Evolutionary conservation across 495 filamentous ascomycete genomes (phyloP), one percentile per base, ranked within the genome.

Genomic region (Xylaria longipes): DNA sequence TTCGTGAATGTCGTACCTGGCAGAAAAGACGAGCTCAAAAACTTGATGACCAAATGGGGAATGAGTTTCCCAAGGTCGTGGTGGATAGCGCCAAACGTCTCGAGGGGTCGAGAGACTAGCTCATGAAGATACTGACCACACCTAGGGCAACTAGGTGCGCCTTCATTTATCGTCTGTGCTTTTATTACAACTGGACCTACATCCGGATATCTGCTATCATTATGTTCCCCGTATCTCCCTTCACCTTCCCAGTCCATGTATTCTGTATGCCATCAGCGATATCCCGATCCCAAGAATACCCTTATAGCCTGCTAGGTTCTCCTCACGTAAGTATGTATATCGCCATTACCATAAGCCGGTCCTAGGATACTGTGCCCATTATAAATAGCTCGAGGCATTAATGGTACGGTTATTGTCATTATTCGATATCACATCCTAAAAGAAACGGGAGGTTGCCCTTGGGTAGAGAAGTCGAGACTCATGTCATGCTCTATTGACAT

Each of bases 1-100:
- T 81, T 81, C 73, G 69, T 81, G 12, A 81, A 81, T 52, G 72
- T 81, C 14, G 77, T 81, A 39, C 79, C 78, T 6, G 79, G 79
- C 9, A 76, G 50, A 54, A 39, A 54, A 60, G 78, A 71, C 15
- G 77, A 79, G 72, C 62, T 81, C 45, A 72, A 74, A 27, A 64
- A 62, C 9, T 70, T 81, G 31, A 65, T 74, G 66, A 64, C 66
- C 45, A 76, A 75, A 68, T 81, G 79, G 79, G 79, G 79, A 58
- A 79, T 81, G 79, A 64, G 64, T 29, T 80, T 73, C 39, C 79
- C 79, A 57, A 70, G 79, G 73, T 74, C 75, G 1, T 79, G 77
- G 77, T 79, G 72, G 73, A 66, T 78, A 27, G 75, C 77, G 22
- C 73, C 77, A 8, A 65, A 35, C n/a, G 70, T 74, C 1, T 31